Base-by-base conservation (phyloP, 441 rosid genomes). In the Pelargonium cotyledonis region DNA sequence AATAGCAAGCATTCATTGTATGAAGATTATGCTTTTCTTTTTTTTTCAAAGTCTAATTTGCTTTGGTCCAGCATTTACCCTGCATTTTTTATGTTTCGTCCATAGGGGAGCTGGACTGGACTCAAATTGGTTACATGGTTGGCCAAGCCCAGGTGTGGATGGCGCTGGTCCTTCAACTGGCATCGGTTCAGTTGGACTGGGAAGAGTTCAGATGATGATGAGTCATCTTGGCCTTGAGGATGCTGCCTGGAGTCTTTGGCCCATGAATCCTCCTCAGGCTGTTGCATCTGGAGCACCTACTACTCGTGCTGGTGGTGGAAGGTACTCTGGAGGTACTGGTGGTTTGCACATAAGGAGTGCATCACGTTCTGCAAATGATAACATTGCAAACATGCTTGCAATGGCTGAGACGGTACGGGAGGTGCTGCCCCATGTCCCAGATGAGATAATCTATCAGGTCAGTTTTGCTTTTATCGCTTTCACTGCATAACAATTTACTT, bases 141-240 rank as follows among this genome's bases (percentile, higher is more conserved):
- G 91, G 96, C 89, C 90, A 62, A 78, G 75, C 80, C 97, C 86
- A 73, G 85, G 87, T 76, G 74, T 81, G 61, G 98, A 95, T 79
- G 93, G 88, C 43, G 96, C 96, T 43, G 97, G 98, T 74, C 93
- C 99, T 69, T 95, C 99, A 43, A 88, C 84, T 14, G 81, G 84
- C 16, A 78, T 76, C 69, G 80, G 97, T 81, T 73, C 99, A 6
- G 97, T 79, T 77, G 96, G 98, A 65, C 66, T 92, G 69, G 89
- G 91, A 47, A 81, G 97, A 75, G 97, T 95, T 76, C 95, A 95
- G 86, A 85, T 90, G 98, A 86, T 95, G 97, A 90, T 95, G 99
- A 92, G 98, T 80, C 97, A 92, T 79, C 92, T 95, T 73, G 88
- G 98, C 74, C 81, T 90, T 60, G 99, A 95, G 26, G 98, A 95